Base-by-base conservation (phyloP, 75 land plant genomes). In the Adiantum capillusveneris region DNA sequence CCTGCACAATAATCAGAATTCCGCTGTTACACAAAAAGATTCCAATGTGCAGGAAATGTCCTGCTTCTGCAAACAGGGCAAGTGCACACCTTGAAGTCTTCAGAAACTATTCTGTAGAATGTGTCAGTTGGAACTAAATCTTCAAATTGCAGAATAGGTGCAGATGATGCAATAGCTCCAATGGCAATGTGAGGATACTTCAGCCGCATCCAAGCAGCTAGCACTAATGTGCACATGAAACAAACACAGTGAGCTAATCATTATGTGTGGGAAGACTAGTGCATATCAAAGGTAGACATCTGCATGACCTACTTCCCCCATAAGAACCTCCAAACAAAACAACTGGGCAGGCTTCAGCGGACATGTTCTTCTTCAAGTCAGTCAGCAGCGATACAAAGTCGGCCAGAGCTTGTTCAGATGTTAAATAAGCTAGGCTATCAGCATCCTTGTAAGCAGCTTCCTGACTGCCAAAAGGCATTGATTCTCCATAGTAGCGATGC, bases 121-220 rank as follows among this genome's bases (percentile, higher is more conserved):
- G 64, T 71, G 24, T 83, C 80, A 24, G 65, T 51, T 18, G 98
- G 84, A 30, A 84, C 85, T 48, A 89, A 74, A 53, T 86, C 75
- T 36, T 94, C 96, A 60, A 94, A 94, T 24, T 89, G 96, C 58
- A 94, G 76, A 63, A 94, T 81, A 0, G 98, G 98, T 26, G 98
- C 96, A 7, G 98, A 94, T 31, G 98, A 84, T 31, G 98, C 77
- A 51, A 94, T 73, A 2, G 96, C 98, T 3, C 96, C 98, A 34
- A 94, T 81, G 5, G 87, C 85, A 60, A 94, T 81, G 63, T 94
- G 98, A 17, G 98, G 98, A 58, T 94, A 94, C 57, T 94, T 94
- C n/a, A 94, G 65, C 55, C 98, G 84, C 74, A 94, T 75, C 98
- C 98, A 94, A 31, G 98, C 85, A 48, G 98, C 98, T 65, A 94